These are phyloP conservation scores for Aspergillus awamori DNA, from an alignment of 2,329 filamentous ascomycete species.

Conservation along the genomic window DNA sequence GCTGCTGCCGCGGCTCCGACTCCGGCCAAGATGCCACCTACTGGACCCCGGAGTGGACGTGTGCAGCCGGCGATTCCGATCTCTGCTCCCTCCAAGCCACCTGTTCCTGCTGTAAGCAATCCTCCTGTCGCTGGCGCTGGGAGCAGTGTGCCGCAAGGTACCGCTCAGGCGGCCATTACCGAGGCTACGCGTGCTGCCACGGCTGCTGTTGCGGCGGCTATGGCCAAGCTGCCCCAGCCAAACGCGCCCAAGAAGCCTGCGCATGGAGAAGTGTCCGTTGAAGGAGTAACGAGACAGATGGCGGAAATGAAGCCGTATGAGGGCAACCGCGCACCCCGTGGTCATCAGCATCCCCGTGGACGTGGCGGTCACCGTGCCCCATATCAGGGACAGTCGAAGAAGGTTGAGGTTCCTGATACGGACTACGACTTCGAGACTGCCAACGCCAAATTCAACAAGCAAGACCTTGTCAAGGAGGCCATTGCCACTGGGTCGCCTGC, in stretches of 20 bases:
- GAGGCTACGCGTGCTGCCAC: constrained; percentile 54
- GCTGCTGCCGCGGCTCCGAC: constrained; percentile 27
- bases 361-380: constrained; percentile 50
- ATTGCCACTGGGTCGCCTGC: constrained; percentile 74
- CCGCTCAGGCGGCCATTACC: constrained; percentile 44
- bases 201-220: constrained; percentile 54
- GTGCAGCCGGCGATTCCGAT: constrained; percentile 53
- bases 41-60: constrained; percentile 45
- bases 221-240: constrained; percentile 53
- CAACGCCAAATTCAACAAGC: constrained; percentile 88
- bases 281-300: constrained; percentile 49
- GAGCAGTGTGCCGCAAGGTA: constrained; percentile 32
- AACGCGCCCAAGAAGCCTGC: constrained; percentile 38
- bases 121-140: constrained; percentile 30
- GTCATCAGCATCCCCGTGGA: constrained; percentile 49
- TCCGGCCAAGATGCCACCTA: constrained; percentile 27
- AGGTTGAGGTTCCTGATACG: constrained; percentile 83
- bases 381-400: constrained; percentile 55
- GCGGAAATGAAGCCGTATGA: constrained; percentile 50
- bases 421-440: constrained; percentile 90
- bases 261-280: constrained; percentile 39
- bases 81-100: constrained; percentile 39
- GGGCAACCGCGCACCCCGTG: constrained; percentile 40
- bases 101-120: constrained; percentile 33
- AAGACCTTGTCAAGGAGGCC: constrained; percentile 84